Base-by-base conservation (phyloP, 164 flowering plant species). In the Stephania japonica region DNA sequence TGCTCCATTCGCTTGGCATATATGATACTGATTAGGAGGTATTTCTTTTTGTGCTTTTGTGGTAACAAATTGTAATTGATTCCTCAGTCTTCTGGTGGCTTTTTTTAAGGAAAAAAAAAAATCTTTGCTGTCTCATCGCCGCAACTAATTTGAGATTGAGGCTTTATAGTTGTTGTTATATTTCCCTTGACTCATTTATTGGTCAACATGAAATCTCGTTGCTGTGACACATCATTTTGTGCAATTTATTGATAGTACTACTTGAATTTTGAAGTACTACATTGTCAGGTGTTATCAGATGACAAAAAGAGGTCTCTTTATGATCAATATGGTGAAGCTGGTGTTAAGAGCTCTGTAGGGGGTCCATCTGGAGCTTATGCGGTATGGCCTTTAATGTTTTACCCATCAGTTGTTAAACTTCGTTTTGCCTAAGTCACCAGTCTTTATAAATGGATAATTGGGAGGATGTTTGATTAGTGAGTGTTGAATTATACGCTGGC, bases 281-380 rank as follows among this genome's bases (percentile, higher is more conserved):
- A 75, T 76, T 87, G 85, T 82, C 99, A 95, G 99, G 97, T 95
- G 83, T 83, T 93, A 82, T 93, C 99, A 84, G 99, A 95, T 87
- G 99, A 95, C 78, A 80, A 93, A 82, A 93, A 95, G 83, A 89
- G 99, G 81, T 86, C 96, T 75, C 71, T 93, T 74, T 95, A 95
- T 80, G 98, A 95, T 87, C 99, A 85, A 78, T 95, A 86, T 84
- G 99, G 99, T 78, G 98, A 95, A 85, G 99, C 92, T 80, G 99
- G 99, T 73, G 88, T 95, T 38, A 95, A 89, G 83, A 91, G 94
- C 73, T 32, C 87, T 0, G 89, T 88, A 26, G 98, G 99, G 5
- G 94, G 91, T 73, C 71, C 79, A 65, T 84, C 87, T 77, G 88
- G 89, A 79, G 84, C 94, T 72, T 95, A 93, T 77, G 83, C 97